Base-by-base conservation (phyloP, 352 stramenopile genomes). In the Globisporangium cylindrosporum region DNA sequence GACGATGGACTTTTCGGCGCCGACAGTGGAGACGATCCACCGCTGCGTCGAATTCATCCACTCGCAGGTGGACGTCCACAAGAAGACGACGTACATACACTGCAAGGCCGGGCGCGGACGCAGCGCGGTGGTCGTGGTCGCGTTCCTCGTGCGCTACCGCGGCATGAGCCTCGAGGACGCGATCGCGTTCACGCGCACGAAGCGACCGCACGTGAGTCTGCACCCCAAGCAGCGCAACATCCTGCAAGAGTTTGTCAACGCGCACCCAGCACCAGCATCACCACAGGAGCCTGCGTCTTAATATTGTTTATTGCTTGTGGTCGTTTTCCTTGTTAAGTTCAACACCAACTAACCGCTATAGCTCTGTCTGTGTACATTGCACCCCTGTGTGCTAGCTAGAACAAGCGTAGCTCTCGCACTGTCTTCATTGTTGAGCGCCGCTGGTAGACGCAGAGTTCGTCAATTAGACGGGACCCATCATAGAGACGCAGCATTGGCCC, bases 71-170 rank as follows among this genome's bases (percentile, higher is more conserved):
- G 73, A 86, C 43, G 53, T 71, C 20, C 65, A 75, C 27, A 61
- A 81, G n/a, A 69, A 80, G 7, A 89, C 79, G 20, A 89, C 83
- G 4, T 94, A 94, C 71, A 82, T 94, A 59, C 86, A 94, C 69
- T 94, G 86, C 73, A 94, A 94, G 69, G 86, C 86, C 63, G 86
- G 86, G 5, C 82, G 86, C 6, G 86, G 86, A 3, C 80, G 86
- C 65, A 92, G 86, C 69, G 89, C 84, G 3, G 76, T 94, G 46
- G 73, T 92, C 14, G 84, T 93, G 25, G 71, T 91, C 25, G 86
- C 84, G 6, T 94, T 91, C 59, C 70, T 91, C 29, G 78, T 94
- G 69, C 75, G 81, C 27, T 69, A 90, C 73, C 83, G 80, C 58
- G 67, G 58, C 7, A 81, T 91, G 77, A 77, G 66, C 49, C 64